phyloP scores from a whole-genome alignment of 805 yeast species.

The Wilhelminamyces savonicus region DNA sequence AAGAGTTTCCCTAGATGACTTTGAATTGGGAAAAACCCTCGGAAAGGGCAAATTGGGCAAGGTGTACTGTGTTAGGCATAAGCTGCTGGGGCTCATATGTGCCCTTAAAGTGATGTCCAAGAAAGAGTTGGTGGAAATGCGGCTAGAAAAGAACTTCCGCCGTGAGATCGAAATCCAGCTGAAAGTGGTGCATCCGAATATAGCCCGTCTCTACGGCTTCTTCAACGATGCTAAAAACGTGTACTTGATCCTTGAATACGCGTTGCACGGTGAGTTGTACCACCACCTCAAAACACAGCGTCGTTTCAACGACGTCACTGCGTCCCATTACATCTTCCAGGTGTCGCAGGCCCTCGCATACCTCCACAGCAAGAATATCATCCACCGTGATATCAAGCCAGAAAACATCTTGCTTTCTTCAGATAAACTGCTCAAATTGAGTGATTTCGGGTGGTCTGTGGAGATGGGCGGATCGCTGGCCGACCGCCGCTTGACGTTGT shows the following conservation, averaged over 20 bases:
- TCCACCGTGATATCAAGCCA: slow-evolving; percentile 88
- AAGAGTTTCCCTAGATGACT: slow-evolving; percentile 64
- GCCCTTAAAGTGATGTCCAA: slow-evolving; percentile 92
- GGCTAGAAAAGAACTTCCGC: slow-evolving; percentile 78
- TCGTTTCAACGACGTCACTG: slow-evolving; percentile 64
- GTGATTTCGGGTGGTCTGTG: slow-evolving; percentile 97
- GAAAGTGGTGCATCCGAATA: slow-evolving; percentile 67
- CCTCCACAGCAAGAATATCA: slow-evolving; percentile 60
- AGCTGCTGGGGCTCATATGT: slow-evolving; percentile 67
- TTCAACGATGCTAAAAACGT: slow-evolving; percentile 79
- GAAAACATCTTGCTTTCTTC: slow-evolving; percentile 76
- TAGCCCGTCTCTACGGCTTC: slow-evolving; percentile 77
- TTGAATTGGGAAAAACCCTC: slow-evolving; percentile 79
- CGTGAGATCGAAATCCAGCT: slow-evolving; percentile 92
- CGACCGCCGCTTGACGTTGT: slow-evolving; percentile 65
- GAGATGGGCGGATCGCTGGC: slow-evolving; percentile 15
- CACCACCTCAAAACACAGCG: slow-evolving; percentile 59
- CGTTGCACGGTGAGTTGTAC: slow-evolving; percentile 82
- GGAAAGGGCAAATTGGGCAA: slow-evolving; percentile 94
- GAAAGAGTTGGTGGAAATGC: slow-evolving; percentile 64
- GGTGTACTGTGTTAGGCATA: slow-evolving; percentile 84
- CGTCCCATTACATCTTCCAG: slow-evolving; percentile 76
- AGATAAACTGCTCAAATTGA: slow-evolving; percentile 70
- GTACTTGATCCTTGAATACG: slow-evolving; percentile 78
- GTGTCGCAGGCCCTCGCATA: slow-evolving; percentile 75